Conservation (phyloP, 306 rosid species). For the Cercis canadensis region DNA sequence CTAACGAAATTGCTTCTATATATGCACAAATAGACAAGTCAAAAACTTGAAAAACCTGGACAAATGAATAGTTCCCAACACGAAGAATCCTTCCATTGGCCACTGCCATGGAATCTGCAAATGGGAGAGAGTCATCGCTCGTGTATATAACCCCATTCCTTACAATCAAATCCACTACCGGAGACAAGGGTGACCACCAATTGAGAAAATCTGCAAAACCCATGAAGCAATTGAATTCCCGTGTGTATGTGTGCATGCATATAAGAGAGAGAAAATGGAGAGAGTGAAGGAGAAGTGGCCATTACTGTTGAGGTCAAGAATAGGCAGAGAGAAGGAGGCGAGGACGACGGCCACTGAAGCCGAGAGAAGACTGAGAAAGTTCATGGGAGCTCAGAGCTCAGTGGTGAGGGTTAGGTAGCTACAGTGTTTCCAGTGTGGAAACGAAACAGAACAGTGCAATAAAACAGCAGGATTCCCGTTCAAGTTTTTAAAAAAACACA, state of each 20-base stretch:
- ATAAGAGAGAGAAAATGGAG: background rate
- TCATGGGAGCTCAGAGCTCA: slow-evolving; percentile 23
- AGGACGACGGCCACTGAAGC: slow-evolving; percentile 45
- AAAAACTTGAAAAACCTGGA: slow-evolving; percentile 52
- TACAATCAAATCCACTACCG: slow-evolving; percentile 62
- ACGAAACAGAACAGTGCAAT: no score
- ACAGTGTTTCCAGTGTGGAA: no score
- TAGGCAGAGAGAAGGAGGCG: slow-evolving; percentile 42
- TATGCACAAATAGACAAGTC: background rate
- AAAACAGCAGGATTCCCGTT: no score
- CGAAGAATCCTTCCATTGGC: slow-evolving; percentile 70
- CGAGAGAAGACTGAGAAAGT: slow-evolving; percentile 21
- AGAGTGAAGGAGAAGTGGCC: background rate
- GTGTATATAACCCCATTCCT: slow-evolving; percentile 72
- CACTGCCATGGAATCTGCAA: slow-evolving; percentile 79
- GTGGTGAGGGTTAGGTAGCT: no score
- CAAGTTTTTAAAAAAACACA: no score
- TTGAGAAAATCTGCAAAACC: slow-evolving; percentile 35
- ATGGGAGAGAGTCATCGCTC: slow-evolving; percentile 72
- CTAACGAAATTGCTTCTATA: no score
- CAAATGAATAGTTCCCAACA: slow-evolving; percentile 62
- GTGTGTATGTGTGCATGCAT: background rate
- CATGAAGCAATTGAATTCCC: slow-evolving; percentile 5
- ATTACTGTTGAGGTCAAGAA: slow-evolving; percentile 35
- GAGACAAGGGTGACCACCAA: slow-evolving; percentile 31